These are phyloP conservation scores for Xylariales sp. DNA, from an alignment of 2,329 filamentous ascomycete species.

Conservation along the genomic window DNA sequence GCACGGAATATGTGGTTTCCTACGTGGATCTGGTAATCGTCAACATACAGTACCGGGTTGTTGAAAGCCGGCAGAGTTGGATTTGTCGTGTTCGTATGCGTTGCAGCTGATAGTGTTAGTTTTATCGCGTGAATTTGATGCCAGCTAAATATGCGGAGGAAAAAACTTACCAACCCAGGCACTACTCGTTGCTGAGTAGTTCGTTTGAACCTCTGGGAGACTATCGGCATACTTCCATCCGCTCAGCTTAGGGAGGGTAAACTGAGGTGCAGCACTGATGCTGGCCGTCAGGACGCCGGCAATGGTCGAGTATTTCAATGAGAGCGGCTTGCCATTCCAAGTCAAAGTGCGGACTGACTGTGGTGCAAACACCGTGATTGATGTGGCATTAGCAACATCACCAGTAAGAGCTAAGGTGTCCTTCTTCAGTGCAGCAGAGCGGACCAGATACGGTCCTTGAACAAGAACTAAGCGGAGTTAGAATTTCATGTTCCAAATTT, in stretches of 20 bases:
- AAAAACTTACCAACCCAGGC: constrained; percentile 35
- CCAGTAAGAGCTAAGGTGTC: constrained; percentile 37
- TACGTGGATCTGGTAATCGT: constrained; percentile 51
- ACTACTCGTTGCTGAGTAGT: constrained; percentile 36
- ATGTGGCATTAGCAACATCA: constrained; percentile 36
- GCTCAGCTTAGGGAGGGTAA: constrained; percentile 33
- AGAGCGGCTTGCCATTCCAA: constrained; percentile 44
- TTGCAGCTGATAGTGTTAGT: constrained; percentile 28
- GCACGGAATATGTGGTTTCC: constrained; percentile 52
- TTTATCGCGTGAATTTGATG: not conserved
- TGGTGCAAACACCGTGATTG: constrained; percentile 43
- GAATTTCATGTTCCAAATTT: not conserved
- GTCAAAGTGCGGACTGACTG: constrained; percentile 37
- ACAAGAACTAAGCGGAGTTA: constrained; percentile 37
- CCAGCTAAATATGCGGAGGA: too few relatives aligned
- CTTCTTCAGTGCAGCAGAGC: constrained; percentile 31
- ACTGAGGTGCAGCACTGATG: constrained; percentile 20
- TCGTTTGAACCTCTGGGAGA: constrained; percentile 39
- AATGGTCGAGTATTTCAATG: constrained; percentile 17
- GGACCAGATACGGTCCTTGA: constrained; percentile 48
- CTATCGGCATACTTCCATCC: constrained; percentile 43
- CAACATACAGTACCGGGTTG: constrained; percentile 51
- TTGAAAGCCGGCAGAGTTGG: constrained; percentile 40
- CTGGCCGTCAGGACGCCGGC: constrained; percentile 22
- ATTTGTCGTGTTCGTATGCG: constrained; percentile 45